Base-by-base conservation (phyloP, 768 basidiomycete genomes). In the Tubosaeta sp. region DNA sequence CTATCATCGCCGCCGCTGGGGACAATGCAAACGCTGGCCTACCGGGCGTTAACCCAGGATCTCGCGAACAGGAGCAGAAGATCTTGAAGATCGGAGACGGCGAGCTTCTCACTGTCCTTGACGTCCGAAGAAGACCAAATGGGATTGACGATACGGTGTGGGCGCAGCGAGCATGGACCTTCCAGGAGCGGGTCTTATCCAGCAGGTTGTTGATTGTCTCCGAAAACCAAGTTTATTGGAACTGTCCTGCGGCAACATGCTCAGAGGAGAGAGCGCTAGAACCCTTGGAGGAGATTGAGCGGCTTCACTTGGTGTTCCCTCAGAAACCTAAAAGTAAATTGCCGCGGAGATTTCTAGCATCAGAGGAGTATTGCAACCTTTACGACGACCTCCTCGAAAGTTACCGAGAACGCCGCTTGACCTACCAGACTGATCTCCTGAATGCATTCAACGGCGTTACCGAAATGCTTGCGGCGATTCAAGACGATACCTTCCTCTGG, bases 1-100 rank as follows among this genome's bases (percentile, higher is more conserved):
- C 64, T 6, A 57, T 63, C 16, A 55, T 62, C 10, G 62, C 63
- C 26, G 61, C 54, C 1, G 33, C 54, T 6, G 58, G 59, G 1
- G 32, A 50, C 26, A 11, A 51, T 5, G 59, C 59, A 1, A 32
- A 54, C 33, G 48, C 31, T 11, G 56, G 60, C 17, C 50, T 61
- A n/a, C 52, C 53, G 0, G 60, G 60, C 2, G 27, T 61, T 10
- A 3, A 26, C 29, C 48, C 1, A 1, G 48, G 26, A 16, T 55
- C 59, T 1, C 51, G 59, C n/a, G 31, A 48, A 10, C 42, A 39
- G 11, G 22, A 35, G 2, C 56, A 61, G 32, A 54, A 50, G 39
- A 31, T 27, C 5, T 22, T 61, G 39, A 61, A 52, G 34, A 22
- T 61, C 2, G 35, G n/a, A 1, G 6, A 51, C 9, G 29, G 49